Conservation (phyloP, 169 alveolate species). For the Plasmodium gonderi region DNA sequence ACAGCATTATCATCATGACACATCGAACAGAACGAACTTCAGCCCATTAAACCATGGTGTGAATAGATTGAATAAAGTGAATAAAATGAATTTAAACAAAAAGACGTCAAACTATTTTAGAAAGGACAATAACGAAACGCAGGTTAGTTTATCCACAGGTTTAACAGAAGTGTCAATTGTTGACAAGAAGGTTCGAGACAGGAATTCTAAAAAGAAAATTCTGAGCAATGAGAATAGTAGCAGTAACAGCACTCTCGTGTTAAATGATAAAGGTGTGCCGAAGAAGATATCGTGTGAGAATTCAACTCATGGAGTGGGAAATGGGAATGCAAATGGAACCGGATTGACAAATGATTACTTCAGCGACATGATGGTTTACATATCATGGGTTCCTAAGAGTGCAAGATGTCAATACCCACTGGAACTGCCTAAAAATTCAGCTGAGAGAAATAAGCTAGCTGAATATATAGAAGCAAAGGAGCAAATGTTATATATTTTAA, state of each 20-base stretch:
- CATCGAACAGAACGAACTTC: neutral
- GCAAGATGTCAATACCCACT: slow-evolving; percentile 73
- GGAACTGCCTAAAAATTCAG: slow-evolving; percentile 70
- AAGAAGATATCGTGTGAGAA: slow-evolving; percentile 13
- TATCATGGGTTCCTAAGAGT: slow-evolving; percentile 76
- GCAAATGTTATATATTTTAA: slow-evolving; percentile 57
- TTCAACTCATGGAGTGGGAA: neutral
- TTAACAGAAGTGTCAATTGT: slow-evolving; percentile 29
- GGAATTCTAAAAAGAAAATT: slow-evolving; percentile 5
- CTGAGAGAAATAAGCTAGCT: slow-evolving; percentile 67
- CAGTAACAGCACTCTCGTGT: neutral
- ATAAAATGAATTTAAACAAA: slow-evolving; percentile 32
- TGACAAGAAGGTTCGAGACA: slow-evolving; percentile 31
- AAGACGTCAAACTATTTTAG: slow-evolving; percentile 43
- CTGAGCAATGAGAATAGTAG: slow-evolving; percentile 6
- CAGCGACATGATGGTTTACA: slow-evolving; percentile 75
- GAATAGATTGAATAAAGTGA: slow-evolving; percentile 25
- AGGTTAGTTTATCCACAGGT: slow-evolving; percentile 34
- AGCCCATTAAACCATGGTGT: slow-evolving; percentile 30
- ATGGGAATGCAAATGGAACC: neutral
- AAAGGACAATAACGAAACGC: slow-evolving; percentile 59
- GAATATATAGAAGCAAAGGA: slow-evolving; percentile 74
- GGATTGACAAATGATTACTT: slow-evolving; percentile 30
- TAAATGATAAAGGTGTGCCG: neutral
- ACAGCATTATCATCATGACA: neutral